phyloP scores from a whole-genome alignment of 2,329 filamentous ascomycete species.

The Cladosporium sp. region DNA sequence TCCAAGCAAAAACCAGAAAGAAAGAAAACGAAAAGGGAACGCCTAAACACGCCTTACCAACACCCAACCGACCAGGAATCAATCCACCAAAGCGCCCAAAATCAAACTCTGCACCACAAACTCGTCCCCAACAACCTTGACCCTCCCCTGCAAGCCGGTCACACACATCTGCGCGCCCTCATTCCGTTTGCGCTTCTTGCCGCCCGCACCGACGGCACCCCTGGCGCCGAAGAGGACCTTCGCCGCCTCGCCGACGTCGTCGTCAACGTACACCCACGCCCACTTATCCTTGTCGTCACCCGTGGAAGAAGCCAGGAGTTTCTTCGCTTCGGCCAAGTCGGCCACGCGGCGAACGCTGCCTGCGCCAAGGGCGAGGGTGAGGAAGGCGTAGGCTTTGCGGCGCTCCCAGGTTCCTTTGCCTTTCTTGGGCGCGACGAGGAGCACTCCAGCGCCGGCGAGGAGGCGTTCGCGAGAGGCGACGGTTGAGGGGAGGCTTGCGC shows the following conservation, averaged over 20 bases:
- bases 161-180: constrained; percentile 14
- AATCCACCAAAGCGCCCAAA: constrained; percentile 68
- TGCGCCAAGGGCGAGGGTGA: constrained; percentile 74
- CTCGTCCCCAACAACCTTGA: constrained; percentile 74
- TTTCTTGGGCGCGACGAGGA: constrained; percentile 63
- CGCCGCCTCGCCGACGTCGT: constrained; percentile 52
- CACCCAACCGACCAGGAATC: not conserved
- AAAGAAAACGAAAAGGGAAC: not conserved
- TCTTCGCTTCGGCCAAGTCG: constrained; percentile 61
- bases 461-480: constrained; percentile 42
- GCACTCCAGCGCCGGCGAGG: constrained; percentile 57
- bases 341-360: constrained; percentile 59
- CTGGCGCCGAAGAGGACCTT: constrained; percentile 43
- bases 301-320: constrained; percentile 45
- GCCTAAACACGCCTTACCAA: not conserved
- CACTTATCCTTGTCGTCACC: constrained; percentile 51
- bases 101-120: constrained; percentile 91
- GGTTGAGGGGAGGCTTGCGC: constrained; percentile 52
- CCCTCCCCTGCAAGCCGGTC: constrained; percentile 37
- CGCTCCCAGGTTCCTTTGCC: constrained; percentile 50
- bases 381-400: constrained; percentile 70
- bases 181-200: constrained; percentile 35
- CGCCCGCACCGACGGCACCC: constrained; percentile 14
- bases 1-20: not conserved
- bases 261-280: constrained; percentile 77